A percentile compares a stretch with the other conserved stretches of the same genome.
Conservation (phyloP, 768 basidiomycete species). For the Fistulinella prunicolor region DNA sequence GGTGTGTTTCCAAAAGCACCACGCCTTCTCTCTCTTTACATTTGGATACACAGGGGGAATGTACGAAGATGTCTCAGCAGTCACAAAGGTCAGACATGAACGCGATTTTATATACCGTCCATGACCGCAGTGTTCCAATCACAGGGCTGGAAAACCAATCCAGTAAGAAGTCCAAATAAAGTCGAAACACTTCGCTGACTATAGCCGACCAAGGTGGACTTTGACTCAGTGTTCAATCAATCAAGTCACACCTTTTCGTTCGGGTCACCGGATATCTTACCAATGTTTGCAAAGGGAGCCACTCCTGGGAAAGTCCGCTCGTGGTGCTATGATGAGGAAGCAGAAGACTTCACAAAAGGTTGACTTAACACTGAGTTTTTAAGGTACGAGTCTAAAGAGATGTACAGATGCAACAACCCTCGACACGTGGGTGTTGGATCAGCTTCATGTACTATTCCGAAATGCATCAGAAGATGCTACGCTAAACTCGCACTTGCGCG, state of each 20-base stretch:
- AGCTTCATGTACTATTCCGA: conserved; percentile 54
- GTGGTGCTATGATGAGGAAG: conserved; percentile 74
- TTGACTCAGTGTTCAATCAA: conserved; percentile 87
- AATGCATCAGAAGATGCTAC: conserved; percentile 56
- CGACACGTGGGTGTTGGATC: conserved; percentile 77
- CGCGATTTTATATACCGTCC: neutral
- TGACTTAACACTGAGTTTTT: neutral
- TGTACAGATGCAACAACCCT: conserved; percentile 66
- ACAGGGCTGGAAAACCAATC: conserved; percentile 85
- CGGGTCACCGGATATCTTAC: conserved; percentile 85
- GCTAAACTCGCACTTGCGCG: conserved; percentile 51
- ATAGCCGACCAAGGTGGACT: conserved; percentile 56
- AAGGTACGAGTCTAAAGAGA: neutral
- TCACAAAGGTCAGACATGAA: conserved; percentile 60
- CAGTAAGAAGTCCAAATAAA: conserved; percentile 48
- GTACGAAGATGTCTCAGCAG: conserved; percentile 89
- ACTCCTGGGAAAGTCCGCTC: conserved; percentile 64
- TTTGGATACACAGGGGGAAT: conserved; percentile 58
- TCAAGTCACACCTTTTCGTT: conserved; percentile 77
- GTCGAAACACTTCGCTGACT: neutral
- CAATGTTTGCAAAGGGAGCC: conserved; percentile 82
- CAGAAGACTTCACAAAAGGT: conserved; percentile 88
- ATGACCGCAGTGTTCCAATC: conserved; percentile 2
- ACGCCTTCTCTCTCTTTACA: conserved; percentile 1
- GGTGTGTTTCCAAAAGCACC: conserved; percentile 39